These are phyloP conservation scores for Ascodesmis nigricans DNA, from an alignment of 495 filamentous ascomycete species.

Conservation along the genomic window DNA sequence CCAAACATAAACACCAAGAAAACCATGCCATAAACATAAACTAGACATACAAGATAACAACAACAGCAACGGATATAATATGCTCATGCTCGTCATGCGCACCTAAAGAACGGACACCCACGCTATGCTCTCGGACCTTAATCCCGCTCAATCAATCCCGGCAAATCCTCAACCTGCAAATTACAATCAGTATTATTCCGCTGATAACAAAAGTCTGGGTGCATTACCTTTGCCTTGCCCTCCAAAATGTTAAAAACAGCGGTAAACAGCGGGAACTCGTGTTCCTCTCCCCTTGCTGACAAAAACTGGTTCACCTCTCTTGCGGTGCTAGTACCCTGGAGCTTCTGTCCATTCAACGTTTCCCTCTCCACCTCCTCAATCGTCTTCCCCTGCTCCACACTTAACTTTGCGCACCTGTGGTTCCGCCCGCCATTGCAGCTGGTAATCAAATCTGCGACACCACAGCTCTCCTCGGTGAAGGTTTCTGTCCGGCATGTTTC, in stretches of 20 bases:
- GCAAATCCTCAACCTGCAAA: constrained; percentile 36
- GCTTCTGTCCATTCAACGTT: constrained; percentile 89
- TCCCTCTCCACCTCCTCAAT: constrained; percentile 72
- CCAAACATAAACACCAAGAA: too few species aligned
- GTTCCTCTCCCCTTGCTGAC: constrained; percentile 48
- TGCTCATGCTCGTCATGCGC: too few species aligned
- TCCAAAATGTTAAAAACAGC: constrained; percentile 29
- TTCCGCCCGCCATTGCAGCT: constrained; percentile 80
- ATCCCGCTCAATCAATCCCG: constrained; percentile 29
- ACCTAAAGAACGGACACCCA: too few species aligned
- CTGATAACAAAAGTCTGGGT: constrained; percentile 3
- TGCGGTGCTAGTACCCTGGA: constrained; percentile 84
- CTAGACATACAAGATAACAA: too few species aligned
- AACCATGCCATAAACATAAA: too few species aligned
- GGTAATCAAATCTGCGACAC: constrained; percentile 91
- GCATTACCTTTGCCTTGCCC: background rate
- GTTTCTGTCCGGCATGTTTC: constrained; percentile 55
- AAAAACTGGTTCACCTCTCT: constrained; percentile 77
- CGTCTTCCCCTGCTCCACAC: constrained; percentile 50
- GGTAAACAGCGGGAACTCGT: constrained; percentile 78
- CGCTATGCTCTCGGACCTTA: too few species aligned
- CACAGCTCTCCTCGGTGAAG: constrained; percentile 89
- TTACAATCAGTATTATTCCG: constrained; percentile 1
- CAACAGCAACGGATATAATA: too few species aligned
- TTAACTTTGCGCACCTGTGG: constrained; percentile 78